Evolutionary conservation across 2,329 filamentous ascomycete genomes (phyloP), one percentile per base, ranked within the genome.

Genomic region (Arthrobotrys sphaeroides): DNA sequence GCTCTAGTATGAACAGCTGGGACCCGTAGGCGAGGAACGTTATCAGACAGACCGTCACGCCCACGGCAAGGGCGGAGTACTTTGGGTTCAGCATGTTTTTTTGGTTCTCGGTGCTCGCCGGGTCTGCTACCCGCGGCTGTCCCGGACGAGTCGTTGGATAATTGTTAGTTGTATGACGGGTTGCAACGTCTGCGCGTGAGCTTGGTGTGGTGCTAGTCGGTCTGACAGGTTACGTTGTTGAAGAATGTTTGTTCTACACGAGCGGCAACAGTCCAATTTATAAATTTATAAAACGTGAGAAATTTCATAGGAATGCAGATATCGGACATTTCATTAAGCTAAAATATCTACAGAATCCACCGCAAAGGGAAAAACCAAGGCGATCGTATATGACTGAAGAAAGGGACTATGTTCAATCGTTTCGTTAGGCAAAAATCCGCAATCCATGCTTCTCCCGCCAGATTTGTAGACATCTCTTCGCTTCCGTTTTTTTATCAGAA

Each of bases 21-120:
- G 91, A 90, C 55, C 87, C 87, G 83, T 90, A 92, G 75, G 88
- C 87, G 2, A 94, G 86, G 80, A 93, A 91, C 62, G 83, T 80
- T 73, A 94, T 90, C 12, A 94, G 83, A 5, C 85, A 66, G 77
- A 88, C 88, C 47, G 91, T 90, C 70, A 85, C 86, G 12, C 90
- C 90, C n/a, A 93, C 87, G 72, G 90, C 90, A 60, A 93, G 84
- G 57, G 83, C 82, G 79, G 87, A 85, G 74, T 79, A 75, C 18
- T 60, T 64, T 13, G 77, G 78, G 59, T 79, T 78, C 53, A 80
- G 65, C 77, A 79, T 79, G 40, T 61, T 73, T 24, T 45, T 40
- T 3, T 40, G 20, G 5, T 5, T 24, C 3, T 40, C 36, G n/a
- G n/a, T n/a, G n/a, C n/a, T n/a, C 16, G 20, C 53, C 22, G 22